Percentiles rank a stretch among this genome's conserved stretches.
These are phyloP conservation scores for Tulasnella sp. DNA, from an alignment of 768 basidiomycete genomes.

Conservation along the genomic window DNA sequence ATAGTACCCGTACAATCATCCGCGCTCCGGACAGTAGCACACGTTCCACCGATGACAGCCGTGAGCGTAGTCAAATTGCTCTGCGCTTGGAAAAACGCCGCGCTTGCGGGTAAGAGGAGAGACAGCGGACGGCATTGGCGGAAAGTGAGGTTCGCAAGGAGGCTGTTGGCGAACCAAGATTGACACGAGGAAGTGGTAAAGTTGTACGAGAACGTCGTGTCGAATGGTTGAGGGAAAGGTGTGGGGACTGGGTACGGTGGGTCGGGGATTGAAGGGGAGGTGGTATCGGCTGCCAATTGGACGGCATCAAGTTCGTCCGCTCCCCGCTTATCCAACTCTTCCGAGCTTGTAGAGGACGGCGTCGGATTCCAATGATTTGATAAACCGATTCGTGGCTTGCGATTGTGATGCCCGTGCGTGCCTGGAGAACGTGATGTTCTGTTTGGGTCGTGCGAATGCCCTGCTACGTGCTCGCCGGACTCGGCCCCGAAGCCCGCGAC, in stretches of 20 bases:
- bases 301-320: not conserved
- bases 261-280: constrained; percentile 13
- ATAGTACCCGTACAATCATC: constrained; percentile 24
- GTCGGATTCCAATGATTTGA: not conserved
- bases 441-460: constrained; percentile 6
- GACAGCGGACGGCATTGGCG: constrained; percentile 24
- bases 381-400: not conserved
- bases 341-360: not conserved
- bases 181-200: constrained; percentile 29
- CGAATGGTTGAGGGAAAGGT: constrained; percentile 25
- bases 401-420: not conserved
- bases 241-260: constrained; percentile 18
- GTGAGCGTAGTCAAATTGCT: constrained; percentile 25
- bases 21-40: constrained; percentile 21
- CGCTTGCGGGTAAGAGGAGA: constrained; percentile 23
- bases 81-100: constrained; percentile 24
- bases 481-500: not conserved
- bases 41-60: constrained; percentile 26
- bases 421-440: not conserved
- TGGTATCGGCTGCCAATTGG: not conserved
- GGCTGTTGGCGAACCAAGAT: constrained; percentile 27
- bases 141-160: constrained; percentile 26
- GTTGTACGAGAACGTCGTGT: constrained; percentile 29
- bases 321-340: not conserved
- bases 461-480: not conserved